Percentiles rank a stretch among this genome's conserved stretches.
These are phyloP conservation scores for Phytophthora chlamydospora DNA, from an alignment of 352 stramenopile genomes.

Conservation along the genomic window DNA sequence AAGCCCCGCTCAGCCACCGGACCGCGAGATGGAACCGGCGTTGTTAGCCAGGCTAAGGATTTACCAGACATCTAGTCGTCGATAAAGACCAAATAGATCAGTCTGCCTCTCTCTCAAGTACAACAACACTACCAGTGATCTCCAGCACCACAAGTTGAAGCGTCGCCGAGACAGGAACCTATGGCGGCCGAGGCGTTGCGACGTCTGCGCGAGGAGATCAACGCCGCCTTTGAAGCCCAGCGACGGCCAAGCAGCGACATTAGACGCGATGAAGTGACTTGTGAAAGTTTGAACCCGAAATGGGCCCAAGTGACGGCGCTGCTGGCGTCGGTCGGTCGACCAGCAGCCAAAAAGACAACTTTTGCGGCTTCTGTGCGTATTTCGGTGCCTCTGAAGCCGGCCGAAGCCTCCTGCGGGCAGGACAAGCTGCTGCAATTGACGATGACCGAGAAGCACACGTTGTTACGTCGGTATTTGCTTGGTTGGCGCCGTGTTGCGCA, in stretches of 20 bases:
- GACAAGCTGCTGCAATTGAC: background rate
- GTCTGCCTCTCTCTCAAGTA: too few relatives aligned
- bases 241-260: background rate
- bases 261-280: background rate
- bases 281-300: constrained; percentile 14
- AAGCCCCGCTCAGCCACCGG: too few relatives aligned
- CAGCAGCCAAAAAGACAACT: background rate
- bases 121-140: too few relatives aligned
- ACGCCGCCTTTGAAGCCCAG: constrained; percentile 32
- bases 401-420: background rate
- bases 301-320: constrained; percentile 36
- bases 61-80: too few relatives aligned
- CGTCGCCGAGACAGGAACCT: background rate
- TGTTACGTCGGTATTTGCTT: constrained; percentile 10
- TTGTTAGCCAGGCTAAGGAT: too few relatives aligned
- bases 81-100: too few relatives aligned
- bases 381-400: background rate
- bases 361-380: background rate
- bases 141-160: constrained; percentile 15
- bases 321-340: constrained; percentile 29
- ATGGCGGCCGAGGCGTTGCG: constrained; percentile 28
- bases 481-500: constrained; percentile 18
- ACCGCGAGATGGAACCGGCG: too few relatives aligned
- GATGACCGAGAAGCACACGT: constrained; percentile 2
- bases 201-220: constrained; percentile 28